Evolutionary conservation across 371 early-diverging fungal species (phyloP).

Genomic region (Lichtheimia ornata): DNA sequence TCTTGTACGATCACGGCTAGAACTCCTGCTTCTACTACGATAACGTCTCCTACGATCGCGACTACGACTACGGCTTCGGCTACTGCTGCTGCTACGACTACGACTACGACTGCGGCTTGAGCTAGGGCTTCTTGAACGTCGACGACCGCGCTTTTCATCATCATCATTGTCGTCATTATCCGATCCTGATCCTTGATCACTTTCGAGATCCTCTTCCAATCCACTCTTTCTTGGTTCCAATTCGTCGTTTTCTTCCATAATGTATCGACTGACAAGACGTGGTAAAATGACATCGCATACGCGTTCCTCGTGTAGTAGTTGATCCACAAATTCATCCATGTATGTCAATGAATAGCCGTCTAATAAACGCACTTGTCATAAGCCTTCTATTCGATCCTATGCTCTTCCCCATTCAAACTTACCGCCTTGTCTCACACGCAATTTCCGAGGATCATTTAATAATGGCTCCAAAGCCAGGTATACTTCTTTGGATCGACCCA

Average conservation of each 20-base stretch:
- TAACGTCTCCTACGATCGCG: neutral
- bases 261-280: conserved; percentile 72
- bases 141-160: neutral
- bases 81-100: conserved; percentile 10
- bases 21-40: conserved; percentile 16
- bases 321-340: conserved; percentile 93
- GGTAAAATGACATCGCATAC: conserved; percentile 92
- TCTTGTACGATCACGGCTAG: neutral
- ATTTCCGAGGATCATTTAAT: conserved; percentile 83
- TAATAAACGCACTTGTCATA: conserved; percentile 29
- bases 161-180: conserved; percentile 4
- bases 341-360: conserved; percentile 65
- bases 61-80: conserved; percentile 14
- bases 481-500: conserved; percentile 74
- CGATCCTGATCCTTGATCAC: conserved; percentile 20
- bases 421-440: conserved; percentile 68
- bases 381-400: neutral
- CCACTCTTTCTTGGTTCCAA: conserved; percentile 82
- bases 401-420: conserved; percentile 10
- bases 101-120: conserved; percentile 10
- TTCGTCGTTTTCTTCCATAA: conserved; percentile 87
- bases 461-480: conserved; percentile 88
- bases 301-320: conserved; percentile 75
- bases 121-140: conserved; percentile 7
- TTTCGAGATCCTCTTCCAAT: conserved; percentile 76